A percentile compares a stretch with the other conserved stretches of the same genome.
These are phyloP conservation scores for Xerophyta viscosa DNA, from an alignment of 106 monocot species.

Conservation along the genomic window DNA sequence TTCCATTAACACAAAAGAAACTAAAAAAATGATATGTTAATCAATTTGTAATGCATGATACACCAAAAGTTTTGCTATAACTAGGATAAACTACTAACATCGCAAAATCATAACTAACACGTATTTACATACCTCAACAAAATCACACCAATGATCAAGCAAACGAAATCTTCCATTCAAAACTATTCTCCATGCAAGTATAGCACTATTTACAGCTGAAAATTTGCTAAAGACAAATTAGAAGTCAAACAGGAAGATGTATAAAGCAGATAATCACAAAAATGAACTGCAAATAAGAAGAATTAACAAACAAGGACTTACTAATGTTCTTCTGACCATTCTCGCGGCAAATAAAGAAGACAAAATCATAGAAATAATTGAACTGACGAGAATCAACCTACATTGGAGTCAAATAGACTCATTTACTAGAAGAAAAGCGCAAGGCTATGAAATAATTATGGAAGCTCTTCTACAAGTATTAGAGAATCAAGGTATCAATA, in stretches of 20 bases:
- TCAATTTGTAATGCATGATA: too few relatives aligned
- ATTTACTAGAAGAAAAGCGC: not conserved
- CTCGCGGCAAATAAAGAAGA: slow-evolving; percentile 80
- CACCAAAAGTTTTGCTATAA: too few relatives aligned
- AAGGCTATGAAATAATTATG: not conserved
- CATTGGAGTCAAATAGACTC: slow-evolving; percentile 13
- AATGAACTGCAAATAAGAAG: not conserved
- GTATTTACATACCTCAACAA: slow-evolving; percentile 55
- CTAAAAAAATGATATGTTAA: not conserved
- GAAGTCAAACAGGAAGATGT: not conserved
- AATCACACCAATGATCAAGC: slow-evolving; percentile 78
- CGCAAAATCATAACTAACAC: too few relatives aligned
- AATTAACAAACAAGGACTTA: slow-evolving; percentile 22
- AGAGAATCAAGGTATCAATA: not conserved
- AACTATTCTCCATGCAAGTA: slow-evolving; percentile 77
- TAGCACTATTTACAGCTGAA: slow-evolving; percentile 62
- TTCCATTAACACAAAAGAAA: not conserved
- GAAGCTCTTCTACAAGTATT: not conserved
- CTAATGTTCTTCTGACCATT: slow-evolving; percentile 85
- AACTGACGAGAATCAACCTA: slow-evolving; percentile 65
- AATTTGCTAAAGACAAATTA: slow-evolving; percentile 8
- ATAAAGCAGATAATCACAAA: too few relatives aligned
- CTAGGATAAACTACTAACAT: too few relatives aligned
- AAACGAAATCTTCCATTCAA: slow-evolving; percentile 75
- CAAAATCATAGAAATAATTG: slow-evolving; percentile 79